phyloP scores from a whole-genome alignment of 139 green algal species.

The Volvox africanus region DNA sequence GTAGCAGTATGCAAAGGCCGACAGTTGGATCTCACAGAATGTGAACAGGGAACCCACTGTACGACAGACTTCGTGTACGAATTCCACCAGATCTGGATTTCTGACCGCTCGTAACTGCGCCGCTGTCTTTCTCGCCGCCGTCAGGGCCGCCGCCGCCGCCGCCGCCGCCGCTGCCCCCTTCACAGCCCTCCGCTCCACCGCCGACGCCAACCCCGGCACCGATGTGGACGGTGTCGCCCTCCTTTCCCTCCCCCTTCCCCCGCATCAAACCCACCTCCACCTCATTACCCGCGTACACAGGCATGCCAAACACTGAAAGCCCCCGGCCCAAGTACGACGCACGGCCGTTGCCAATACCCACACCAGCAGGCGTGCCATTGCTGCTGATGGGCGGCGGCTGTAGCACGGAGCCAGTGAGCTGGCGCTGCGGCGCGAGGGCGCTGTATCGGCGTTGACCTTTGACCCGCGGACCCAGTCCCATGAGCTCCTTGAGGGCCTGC shows the following conservation, averaged over 20 bases:
- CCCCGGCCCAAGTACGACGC: not conserved
- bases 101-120: not conserved
- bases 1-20: no score
- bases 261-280: not conserved
- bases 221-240: not conserved
- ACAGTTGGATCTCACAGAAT: not conserved
- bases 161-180: not conserved
- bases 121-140: not conserved
- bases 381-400: not conserved
- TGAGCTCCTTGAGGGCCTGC: slow-evolving; percentile 46
- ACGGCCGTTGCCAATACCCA: not conserved
- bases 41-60: slow-evolving; percentile 15
- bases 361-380: not conserved
- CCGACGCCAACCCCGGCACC: not conserved
- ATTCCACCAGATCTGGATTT: not conserved
- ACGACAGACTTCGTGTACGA: slow-evolving; percentile 11
- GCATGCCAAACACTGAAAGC: not conserved
- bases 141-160: not conserved
- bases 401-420: not conserved
- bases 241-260: not conserved
- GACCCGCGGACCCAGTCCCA: not conserved
- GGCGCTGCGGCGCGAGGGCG: slow-evolving; percentile 1
- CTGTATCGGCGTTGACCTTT: slow-evolving; percentile 19
- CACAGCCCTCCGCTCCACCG: not conserved
- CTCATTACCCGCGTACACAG: not conserved